These are phyloP conservation scores for Medicago arabica DNA, from an alignment of 306 rosid genomes.

Conservation along the genomic window DNA sequence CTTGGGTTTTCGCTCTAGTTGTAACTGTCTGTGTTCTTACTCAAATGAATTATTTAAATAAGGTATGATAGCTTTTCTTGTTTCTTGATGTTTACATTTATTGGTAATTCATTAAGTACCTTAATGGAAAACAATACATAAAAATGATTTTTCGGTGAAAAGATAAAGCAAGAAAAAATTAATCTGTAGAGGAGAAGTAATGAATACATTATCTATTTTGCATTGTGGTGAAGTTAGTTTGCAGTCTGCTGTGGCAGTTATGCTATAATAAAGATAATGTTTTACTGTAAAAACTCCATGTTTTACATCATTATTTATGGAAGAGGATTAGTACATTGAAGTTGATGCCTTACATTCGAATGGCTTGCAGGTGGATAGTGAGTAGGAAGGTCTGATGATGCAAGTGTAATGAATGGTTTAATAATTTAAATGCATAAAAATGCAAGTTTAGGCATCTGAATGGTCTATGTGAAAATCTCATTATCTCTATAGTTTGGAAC, in stretches of 20 bases:
- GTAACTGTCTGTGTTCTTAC: conserved; percentile 89
- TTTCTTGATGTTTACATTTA: conserved; percentile 31
- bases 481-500: conserved; percentile 18
- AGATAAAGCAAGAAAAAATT: neutral
- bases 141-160: neutral
- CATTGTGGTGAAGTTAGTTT: conserved; percentile 22
- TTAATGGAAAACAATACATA: neutral
- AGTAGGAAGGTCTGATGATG: conserved; percentile 34
- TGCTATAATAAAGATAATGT: conserved; percentile 12
- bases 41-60: conserved; percentile 98
- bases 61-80: conserved; percentile 57
- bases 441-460: conserved; percentile 33
- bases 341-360: conserved; percentile 30
- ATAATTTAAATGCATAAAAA: conserved; percentile 32
- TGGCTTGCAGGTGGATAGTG: conserved; percentile 39
- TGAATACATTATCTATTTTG: neutral
- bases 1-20: conserved; percentile 88
- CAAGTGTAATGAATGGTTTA: conserved; percentile 31
- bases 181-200: conserved; percentile 15
- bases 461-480: conserved; percentile 30
- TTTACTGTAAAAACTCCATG: conserved; percentile 16
- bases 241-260: conserved; percentile 23
- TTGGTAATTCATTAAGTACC: neutral
- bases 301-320: conserved; percentile 25
- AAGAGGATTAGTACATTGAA: conserved; percentile 19